Conservation (phyloP, 2,329 filamentous ascomycete species). For the Gremmenia infestans region DNA sequence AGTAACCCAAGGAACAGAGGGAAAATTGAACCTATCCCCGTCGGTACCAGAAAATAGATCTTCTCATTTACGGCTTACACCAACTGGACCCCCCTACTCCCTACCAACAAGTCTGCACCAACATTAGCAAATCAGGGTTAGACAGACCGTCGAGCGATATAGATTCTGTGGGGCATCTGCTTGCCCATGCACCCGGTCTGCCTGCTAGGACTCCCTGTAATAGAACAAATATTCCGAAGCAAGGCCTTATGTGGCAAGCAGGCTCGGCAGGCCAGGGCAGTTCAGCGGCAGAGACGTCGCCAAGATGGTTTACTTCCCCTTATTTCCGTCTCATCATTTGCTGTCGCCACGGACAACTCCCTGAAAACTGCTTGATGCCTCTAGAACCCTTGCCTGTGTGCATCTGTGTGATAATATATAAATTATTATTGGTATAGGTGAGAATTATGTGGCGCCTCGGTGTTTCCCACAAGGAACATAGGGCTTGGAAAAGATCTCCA, state of each 20-base stretch:
- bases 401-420: not conserved
- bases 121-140: not conserved
- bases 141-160: not conserved
- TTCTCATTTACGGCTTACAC: not conserved
- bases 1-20: not conserved
- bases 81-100: not conserved
- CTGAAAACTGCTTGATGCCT: not conserved
- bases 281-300: not conserved
- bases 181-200: not conserved
- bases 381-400: not conserved
- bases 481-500: not conserved
- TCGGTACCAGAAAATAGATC: not conserved
- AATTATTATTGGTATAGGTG: not conserved
- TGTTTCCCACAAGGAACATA: not conserved
- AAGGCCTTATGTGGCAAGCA: too few species aligned
- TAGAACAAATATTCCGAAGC: not conserved
- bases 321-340: not conserved
- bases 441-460: not conserved
- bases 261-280: not conserved
- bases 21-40: not conserved
- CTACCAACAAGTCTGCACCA: not conserved
- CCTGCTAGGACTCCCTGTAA: not conserved
- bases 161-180: not conserved
- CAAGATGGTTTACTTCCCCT: not conserved
- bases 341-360: not conserved